phyloP scores from a whole-genome alignment of 306 rosid genomes.

The Glycine soja region DNA sequence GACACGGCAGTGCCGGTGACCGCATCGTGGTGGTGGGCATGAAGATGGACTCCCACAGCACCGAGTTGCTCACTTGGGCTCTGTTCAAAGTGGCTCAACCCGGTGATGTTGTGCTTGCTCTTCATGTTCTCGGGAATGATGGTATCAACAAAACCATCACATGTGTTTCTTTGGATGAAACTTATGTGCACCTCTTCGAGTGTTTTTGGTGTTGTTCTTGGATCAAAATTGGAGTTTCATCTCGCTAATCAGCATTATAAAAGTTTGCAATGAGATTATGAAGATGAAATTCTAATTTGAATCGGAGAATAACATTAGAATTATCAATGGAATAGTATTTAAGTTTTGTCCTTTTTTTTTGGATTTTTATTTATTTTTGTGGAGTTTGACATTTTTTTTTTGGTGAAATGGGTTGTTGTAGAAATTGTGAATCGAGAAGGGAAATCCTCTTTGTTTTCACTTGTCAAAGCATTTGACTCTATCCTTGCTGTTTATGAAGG shows the following conservation, averaged over 20 bases:
- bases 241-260: neutral
- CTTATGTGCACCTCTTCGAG: no score
- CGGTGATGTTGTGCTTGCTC: slow-evolving; percentile 81
- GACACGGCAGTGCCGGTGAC: slow-evolving; percentile 49
- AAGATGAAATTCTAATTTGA: no score
- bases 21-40: slow-evolving; percentile 82
- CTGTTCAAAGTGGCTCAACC: slow-evolving; percentile 87
- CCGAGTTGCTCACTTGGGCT: slow-evolving; percentile 89
- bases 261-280: no score
- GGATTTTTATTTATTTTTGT: neutral
- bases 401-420: slow-evolving; percentile 45
- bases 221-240: neutral
- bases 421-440: slow-evolving; percentile 84
- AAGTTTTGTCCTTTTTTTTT: neutral
- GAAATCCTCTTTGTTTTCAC: slow-evolving; percentile 84
- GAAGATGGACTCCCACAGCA: slow-evolving; percentile 75
- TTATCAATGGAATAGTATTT: no score
- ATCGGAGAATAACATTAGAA: no score
- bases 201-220: no score
- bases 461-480: slow-evolving; percentile 91
- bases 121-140: slow-evolving; percentile 80
- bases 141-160: slow-evolving; percentile 42
- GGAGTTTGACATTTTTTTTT: slow-evolving; percentile 27
- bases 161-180: neutral
- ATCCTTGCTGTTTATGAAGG: slow-evolving; percentile 94